phyloP scores from a whole-genome alignment of 495 filamentous ascomycete genomes.

The Daldinia grandis region DNA sequence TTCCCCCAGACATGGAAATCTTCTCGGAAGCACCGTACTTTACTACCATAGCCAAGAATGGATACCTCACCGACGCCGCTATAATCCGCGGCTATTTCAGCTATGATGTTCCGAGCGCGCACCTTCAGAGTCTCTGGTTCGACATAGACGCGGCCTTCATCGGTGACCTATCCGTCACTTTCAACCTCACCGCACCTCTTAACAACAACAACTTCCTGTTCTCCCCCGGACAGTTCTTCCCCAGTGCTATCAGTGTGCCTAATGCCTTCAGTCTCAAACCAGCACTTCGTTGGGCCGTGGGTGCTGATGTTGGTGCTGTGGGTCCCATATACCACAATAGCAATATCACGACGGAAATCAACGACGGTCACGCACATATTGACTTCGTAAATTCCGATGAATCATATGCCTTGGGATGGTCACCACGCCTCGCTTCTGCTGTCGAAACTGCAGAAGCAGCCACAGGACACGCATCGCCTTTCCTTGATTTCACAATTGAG shows the following conservation, averaged over 20 bases:
- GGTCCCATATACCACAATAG: constrained; percentile 35
- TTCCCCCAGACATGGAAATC: constrained; percentile 36
- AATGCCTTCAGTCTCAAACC: constrained; percentile 41
- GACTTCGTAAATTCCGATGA: constrained; percentile 37
- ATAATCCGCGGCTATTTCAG: constrained; percentile 45
- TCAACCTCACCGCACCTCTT: constrained; percentile 33
- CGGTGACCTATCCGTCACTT: constrained; percentile 37
- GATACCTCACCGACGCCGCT: constrained; percentile 39
- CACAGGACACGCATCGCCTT: constrained; percentile 35
- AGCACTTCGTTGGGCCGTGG: constrained; percentile 38
- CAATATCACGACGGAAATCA: constrained; percentile 33
- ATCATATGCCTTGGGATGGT: constrained; percentile 41
- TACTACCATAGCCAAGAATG: constrained; percentile 33
- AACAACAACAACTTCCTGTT: constrained; percentile 33
- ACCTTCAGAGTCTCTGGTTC: constrained; percentile 43
- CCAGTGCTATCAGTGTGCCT: constrained; percentile 39
- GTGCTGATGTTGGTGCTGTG: constrained; percentile 39
- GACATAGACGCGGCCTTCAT: constrained; percentile 44
- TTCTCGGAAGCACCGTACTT: constrained; percentile 37
- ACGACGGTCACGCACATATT: constrained; percentile 45
- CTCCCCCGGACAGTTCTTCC: constrained; percentile 37
- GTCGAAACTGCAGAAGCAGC: constrained; percentile 35
- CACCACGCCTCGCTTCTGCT: constrained; percentile 34
- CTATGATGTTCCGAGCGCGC: constrained; percentile 37
- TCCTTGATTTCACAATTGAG: constrained; percentile 32